phyloP scores from a whole-genome alignment of 1,284 basidiomycete species.

The Moesziomyces sp. region DNA sequence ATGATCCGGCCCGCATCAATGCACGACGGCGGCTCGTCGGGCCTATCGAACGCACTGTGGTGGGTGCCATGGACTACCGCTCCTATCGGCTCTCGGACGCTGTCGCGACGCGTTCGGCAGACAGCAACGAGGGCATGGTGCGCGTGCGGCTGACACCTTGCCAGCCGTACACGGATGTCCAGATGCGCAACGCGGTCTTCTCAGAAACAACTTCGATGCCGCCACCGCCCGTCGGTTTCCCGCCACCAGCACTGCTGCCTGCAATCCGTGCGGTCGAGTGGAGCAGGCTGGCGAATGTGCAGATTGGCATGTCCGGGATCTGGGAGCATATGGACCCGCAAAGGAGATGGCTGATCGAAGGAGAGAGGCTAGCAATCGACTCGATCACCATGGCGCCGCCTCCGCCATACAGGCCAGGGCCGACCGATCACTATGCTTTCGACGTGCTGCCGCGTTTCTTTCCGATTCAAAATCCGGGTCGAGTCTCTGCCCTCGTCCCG shows the following conservation, averaged over 20 bases:
- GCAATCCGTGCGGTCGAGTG: conserved; percentile 30
- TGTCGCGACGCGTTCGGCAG: conserved; percentile 1
- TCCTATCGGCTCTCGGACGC: conserved; percentile 7
- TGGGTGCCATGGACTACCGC: conserved; percentile 2
- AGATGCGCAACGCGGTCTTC: conserved; percentile 20
- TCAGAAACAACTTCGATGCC: conserved; percentile 14
- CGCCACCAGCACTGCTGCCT: conserved; percentile 44
- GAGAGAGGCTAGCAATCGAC: conserved; percentile 28
- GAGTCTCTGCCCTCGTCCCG: conserved; percentile 7
- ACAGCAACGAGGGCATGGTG: conserved; percentile 10
- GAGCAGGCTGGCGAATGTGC: conserved; percentile 17
- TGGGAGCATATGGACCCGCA: conserved; percentile 19
- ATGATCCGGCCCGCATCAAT: neutral
- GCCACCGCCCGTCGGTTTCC: conserved; percentile 40
- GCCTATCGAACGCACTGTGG: conserved; percentile 5
- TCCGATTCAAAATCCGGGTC: conserved; percentile 17
- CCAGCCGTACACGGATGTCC: conserved; percentile 23
- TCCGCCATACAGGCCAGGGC: conserved; percentile 48
- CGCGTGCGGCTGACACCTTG: conserved; percentile 10
- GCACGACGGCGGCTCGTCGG: conserved; percentile 12
- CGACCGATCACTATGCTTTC: conserved; percentile 23
- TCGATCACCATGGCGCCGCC: conserved; percentile 46
- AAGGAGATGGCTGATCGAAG: conserved; percentile 30
- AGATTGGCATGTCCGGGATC: conserved; percentile 30
- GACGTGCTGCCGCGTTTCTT: conserved; percentile 22